These are phyloP conservation scores for Dioscorea zingiberensis DNA, from an alignment of 106 monocot species.

Conservation along the genomic window DNA sequence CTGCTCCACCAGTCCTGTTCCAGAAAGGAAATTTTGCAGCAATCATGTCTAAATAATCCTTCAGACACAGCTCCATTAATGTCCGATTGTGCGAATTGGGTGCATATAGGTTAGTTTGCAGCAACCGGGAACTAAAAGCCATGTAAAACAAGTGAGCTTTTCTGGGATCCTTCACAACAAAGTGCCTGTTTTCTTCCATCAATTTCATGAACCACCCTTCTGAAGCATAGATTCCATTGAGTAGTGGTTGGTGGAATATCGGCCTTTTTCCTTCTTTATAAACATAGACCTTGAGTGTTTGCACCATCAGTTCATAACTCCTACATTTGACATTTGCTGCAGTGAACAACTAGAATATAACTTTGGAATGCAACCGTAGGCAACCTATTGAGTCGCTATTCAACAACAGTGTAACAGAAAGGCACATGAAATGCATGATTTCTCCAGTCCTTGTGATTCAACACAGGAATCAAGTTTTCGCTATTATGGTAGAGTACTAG, in stretches of 20 bases:
- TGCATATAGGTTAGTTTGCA: conserved; percentile 34
- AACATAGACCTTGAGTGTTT: conserved; percentile 62
- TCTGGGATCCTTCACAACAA: conserved; percentile 40
- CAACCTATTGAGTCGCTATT: neutral
- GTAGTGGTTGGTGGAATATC: conserved; percentile 49
- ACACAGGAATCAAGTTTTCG: too few species aligned
- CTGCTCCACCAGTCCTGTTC: conserved; percentile 68
- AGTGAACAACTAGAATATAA: too few species aligned
- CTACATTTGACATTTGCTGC: conserved; percentile 11
- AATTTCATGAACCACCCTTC: conserved; percentile 85
- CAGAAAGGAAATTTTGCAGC: conserved; percentile 64
- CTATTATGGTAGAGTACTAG: too few species aligned
- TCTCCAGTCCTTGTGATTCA: too few species aligned
- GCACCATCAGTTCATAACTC: conserved; percentile 86
- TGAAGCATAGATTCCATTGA: conserved; percentile 72
- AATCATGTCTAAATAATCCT: conserved; percentile 44
- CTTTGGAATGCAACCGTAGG: neutral
- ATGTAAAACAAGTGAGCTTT: conserved; percentile 75
- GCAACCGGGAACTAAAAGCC: conserved; percentile 42
- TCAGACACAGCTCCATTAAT: conserved; percentile 31
- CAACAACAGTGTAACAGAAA: too few species aligned
- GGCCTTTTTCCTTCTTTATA: conserved; percentile 61
- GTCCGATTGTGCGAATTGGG: conserved; percentile 38
- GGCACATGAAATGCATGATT: too few species aligned
- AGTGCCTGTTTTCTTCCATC: conserved; percentile 40